phyloP scores from a whole-genome alignment of 805 yeast genomes.

The Suhomyces sp. region DNA sequence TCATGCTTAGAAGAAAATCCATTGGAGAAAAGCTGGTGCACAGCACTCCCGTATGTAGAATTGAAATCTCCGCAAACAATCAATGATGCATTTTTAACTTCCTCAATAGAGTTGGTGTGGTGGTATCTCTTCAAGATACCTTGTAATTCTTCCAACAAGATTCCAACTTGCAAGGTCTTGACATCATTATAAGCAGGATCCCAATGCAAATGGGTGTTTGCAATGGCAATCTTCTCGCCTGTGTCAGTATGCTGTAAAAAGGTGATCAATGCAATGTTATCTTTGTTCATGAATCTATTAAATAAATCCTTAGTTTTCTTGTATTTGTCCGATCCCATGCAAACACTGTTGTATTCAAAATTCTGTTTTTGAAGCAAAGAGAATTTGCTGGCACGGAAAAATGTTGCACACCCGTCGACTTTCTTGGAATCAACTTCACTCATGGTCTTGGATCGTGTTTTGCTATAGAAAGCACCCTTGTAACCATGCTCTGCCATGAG shows the following conservation, averaged over 20 bases:
- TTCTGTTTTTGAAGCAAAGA: slow-evolving; percentile 66
- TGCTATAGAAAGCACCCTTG: slow-evolving; percentile 77
- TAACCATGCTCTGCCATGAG: slow-evolving; percentile 72
- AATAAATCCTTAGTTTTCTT: slow-evolving; percentile 92
- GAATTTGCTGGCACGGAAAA: slow-evolving; percentile 70
- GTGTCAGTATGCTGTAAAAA: slow-evolving; percentile 71
- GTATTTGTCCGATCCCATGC: slow-evolving; percentile 79
- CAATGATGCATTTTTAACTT: slow-evolving; percentile 64
- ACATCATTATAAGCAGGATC: slow-evolving; percentile 96
- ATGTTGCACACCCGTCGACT: slow-evolving; percentile 98
- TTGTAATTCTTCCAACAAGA: slow-evolving; percentile 84
- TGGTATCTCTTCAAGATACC: slow-evolving; percentile 51
- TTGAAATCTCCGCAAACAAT: slow-evolving; percentile 95
- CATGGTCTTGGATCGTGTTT: slow-evolving; percentile 93
- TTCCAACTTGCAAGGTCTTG: slow-evolving; percentile 92
- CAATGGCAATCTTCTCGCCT: slow-evolving; percentile 70
- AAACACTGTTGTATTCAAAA: slow-evolving; percentile 79
- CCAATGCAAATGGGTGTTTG: slow-evolving; percentile 97
- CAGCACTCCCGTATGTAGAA: slow-evolving; percentile 84
- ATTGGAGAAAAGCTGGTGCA: slow-evolving; percentile 80
- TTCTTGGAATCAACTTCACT: slow-evolving; percentile 72
- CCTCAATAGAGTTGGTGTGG: slow-evolving; percentile 47
- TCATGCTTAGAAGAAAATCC: slow-evolving; percentile 77
- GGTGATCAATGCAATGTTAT: slow-evolving; percentile 81
- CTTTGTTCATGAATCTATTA: slow-evolving; percentile 94